Evolutionary conservation across 768 basidiomycete genomes (phyloP), one percentile per base, ranked within the genome.

Genomic region (Suillus spraguei): DNA sequence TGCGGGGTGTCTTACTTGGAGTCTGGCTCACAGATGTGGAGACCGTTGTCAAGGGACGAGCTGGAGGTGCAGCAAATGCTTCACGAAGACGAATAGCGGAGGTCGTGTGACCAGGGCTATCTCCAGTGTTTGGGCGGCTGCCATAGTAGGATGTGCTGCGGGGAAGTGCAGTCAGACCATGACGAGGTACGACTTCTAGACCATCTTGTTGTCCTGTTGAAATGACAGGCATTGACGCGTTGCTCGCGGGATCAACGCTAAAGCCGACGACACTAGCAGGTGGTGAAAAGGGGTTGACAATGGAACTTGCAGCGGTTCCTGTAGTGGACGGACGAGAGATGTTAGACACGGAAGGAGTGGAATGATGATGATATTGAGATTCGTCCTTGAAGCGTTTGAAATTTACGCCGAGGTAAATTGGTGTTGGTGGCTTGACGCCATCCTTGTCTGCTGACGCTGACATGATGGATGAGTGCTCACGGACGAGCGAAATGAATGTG

Each of bases 1-100:
- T 70, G 22, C 75, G 74, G 1, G 62, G 61, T 0, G 68, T 44
- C 64, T 64, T 72, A 38, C 58, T 54, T 17, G 71, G 66, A 4
- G 72, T 66, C 9, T 82, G 72, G 1, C 79, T 69, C 13, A 85
- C 80, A 2, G 84, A 74, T 0, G 79, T 75, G 22, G 83, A 86
- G 73, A 85, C 78, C 54, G 85, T 77, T 4, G 87, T 89, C 39
- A 84, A 65, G 0, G 86, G 86, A 11, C 88, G 84, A 32, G 83
- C 73, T 1, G 83, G 83, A 14, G 88, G 88, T 1, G 84, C 82
- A 0, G 85, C 80, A 64, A 89, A 87, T 4, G 83, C 71, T 66
- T 88, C 87, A 59, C 88, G 77, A n/a, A 79, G 62, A 24, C 81
- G 78, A 32, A 77, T 62, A 8, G 80, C 78, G 4, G 81, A 77